Evolutionary conservation across 805 yeast species (phyloP), one percentile per base, ranked within the genome.

Genomic region (Maudiozyma serrabonitensis): DNA sequence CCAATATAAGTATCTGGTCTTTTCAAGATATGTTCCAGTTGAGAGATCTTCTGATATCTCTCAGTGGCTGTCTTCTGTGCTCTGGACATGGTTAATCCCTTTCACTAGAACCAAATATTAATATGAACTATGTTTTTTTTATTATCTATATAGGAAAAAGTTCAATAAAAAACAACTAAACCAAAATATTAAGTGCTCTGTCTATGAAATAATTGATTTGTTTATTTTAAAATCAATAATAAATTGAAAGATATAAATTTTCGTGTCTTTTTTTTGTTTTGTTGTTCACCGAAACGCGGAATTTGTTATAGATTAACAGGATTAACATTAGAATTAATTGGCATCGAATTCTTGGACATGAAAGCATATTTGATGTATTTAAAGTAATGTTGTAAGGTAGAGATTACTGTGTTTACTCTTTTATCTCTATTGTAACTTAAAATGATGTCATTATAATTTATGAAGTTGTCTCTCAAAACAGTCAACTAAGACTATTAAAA

Each of bases 1-100:
- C 99, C 99, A 58, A 93, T 83, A 69, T 93, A 93, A 2, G 99
- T 91, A 67, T 93, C 99, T 0, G 99, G 99, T 68, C 99, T 83
- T 67, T 89, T 89, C 61, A 93, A 74, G 50, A 93, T 91, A 74
- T 93, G 99, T 63, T 93, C 98, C 60, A 93, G 75, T 69, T 91
- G 99, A 3, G 96, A 83, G 44, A 93, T 81, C 71, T 87, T 87
- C 69, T 91, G 98, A 70, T 93, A 93, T 59, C 87, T 89, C 47
- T 84, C 85, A 49, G 82, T 69, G 53, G 81, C 76, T 49, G 71
- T 61, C 56, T 75, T 75, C 26, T 55, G 55, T 28, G 57, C 61
- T 16, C 49, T 37, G 28, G 53, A 43, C 55, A 51, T 54, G 25
- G 39, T 46, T 35, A 8, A 12, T 9, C n/a, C 21, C 12, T 31